These are phyloP conservation scores for Mycena sanguinolenta DNA, from an alignment of 768 basidiomycete species.

Conservation along the genomic window DNA sequence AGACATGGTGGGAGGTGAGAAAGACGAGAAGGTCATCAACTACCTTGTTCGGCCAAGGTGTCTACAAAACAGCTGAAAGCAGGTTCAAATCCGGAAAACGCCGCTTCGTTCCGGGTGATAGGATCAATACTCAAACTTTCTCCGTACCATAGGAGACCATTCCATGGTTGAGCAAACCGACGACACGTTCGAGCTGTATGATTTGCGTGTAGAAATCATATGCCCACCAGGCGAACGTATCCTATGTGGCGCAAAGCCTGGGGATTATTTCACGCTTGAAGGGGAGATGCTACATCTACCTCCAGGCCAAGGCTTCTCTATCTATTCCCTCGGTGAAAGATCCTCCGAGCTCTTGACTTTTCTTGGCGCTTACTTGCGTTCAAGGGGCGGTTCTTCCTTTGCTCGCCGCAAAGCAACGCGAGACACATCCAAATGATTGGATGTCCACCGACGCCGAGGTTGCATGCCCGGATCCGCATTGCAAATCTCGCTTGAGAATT, in stretches of 20 bases:
- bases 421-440: slow-evolving; percentile 70
- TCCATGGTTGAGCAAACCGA: slow-evolving; percentile 19
- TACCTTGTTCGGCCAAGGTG: too few species aligned
- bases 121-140: too few species aligned
- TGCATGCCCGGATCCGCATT: slow-evolving; percentile 78
- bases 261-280: slow-evolving; percentile 72
- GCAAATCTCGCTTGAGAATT: slow-evolving; percentile 68
- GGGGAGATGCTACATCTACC: slow-evolving; percentile 77
- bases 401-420: slow-evolving; percentile 77
- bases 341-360: neutral
- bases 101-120: too few species aligned
- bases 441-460: slow-evolving; percentile 76
- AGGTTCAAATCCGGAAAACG: too few species aligned
- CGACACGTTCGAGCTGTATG: slow-evolving; percentile 72
- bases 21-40: too few species aligned
- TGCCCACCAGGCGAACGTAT: slow-evolving; percentile 70
- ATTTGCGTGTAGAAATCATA: slow-evolving; percentile 73
- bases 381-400: slow-evolving; percentile 73
- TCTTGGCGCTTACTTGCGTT: slow-evolving; percentile 3
- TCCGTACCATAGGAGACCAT: too few species aligned
- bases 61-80: too few species aligned
- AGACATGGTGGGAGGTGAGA: slow-evolving; percentile 1
- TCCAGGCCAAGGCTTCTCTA: slow-evolving; percentile 73
- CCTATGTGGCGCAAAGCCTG: slow-evolving; percentile 73
- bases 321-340: slow-evolving; percentile 73